These are phyloP conservation scores for Ceratobasidium sp. DNA, from an alignment of 1,284 basidiomycete species.

Conservation along the genomic window DNA sequence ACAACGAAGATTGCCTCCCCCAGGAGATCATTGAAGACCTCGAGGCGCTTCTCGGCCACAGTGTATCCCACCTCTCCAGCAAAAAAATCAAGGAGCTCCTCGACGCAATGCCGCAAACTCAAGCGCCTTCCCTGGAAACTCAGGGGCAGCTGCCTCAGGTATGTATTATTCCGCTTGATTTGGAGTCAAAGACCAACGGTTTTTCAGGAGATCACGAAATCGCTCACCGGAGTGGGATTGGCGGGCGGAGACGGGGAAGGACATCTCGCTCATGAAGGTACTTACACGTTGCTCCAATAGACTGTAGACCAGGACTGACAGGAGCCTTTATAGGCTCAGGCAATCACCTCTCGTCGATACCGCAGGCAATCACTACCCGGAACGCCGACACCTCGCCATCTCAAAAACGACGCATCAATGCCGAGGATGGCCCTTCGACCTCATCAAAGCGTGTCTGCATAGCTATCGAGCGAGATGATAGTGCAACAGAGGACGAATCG, in stretches of 20 bases:
- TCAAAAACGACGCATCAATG: background rate
- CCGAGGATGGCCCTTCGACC: background rate
- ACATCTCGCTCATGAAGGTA: background rate
- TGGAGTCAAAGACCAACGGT: background rate
- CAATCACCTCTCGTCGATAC: too few relatives aligned
- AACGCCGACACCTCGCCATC: background rate
- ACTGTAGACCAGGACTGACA: too few relatives aligned
- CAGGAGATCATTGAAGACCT: slow-evolving; percentile 2
- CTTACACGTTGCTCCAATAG: too few relatives aligned
- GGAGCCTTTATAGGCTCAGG: background rate
- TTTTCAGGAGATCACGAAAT: slow-evolving; percentile 15
- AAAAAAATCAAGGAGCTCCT: background rate
- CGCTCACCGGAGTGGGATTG: slow-evolving; percentile 20
- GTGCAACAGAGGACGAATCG: background rate
- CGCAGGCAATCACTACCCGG: too few relatives aligned
- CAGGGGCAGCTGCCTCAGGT: slow-evolving; percentile 20
- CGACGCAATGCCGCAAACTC: background rate
- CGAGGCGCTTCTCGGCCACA: background rate
- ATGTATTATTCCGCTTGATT: background rate
- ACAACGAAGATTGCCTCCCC: background rate
- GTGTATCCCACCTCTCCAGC: background rate
- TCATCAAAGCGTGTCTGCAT: background rate
- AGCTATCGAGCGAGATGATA: background rate
- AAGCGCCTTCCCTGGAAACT: slow-evolving; percentile 24
- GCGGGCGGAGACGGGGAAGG: background rate